Evolutionary conservation across 1,284 basidiomycete species (phyloP).

Genomic region (Melampsora larici-populina): DNA sequence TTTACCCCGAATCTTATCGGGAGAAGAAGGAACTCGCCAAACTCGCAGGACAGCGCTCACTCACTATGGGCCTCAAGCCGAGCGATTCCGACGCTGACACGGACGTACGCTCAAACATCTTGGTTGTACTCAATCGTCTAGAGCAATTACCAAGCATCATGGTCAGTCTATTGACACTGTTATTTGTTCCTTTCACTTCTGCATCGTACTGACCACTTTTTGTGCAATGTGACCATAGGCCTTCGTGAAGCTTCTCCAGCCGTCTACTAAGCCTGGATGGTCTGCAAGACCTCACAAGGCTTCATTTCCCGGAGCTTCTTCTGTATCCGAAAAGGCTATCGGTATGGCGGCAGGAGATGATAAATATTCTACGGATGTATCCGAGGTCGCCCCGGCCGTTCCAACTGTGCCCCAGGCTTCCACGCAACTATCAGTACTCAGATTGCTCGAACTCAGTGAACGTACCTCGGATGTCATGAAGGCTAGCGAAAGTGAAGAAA

Average conservation of each 20-base stretch:
- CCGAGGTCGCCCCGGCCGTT: not conserved
- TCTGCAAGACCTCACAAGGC: not conserved
- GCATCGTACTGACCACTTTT: too few relatives aligned
- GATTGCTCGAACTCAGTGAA: constrained; percentile 81
- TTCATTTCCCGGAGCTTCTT: not conserved
- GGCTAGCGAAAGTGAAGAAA: constrained; percentile 67
- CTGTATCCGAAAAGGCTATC: not conserved
- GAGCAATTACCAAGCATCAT: constrained; percentile 69
- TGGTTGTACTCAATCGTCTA: constrained; percentile 83
- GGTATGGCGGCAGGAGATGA: not conserved
- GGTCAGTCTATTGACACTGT: constrained; percentile 54
- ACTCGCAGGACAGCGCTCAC: not conserved
- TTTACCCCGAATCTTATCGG: constrained; percentile 54
- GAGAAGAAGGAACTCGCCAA: constrained; percentile 53
- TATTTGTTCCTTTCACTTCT: constrained; percentile 8
- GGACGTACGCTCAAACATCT: constrained; percentile 60
- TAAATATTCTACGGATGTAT: not conserved
- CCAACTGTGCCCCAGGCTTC: constrained; percentile 28
- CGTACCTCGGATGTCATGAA: constrained; percentile 81
- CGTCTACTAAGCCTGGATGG: constrained; percentile 4
- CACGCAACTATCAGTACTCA: constrained; percentile 65
- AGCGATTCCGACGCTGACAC: constrained; percentile 41
- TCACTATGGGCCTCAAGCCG: constrained; percentile 23
- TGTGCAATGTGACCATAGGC: constrained; percentile 19
- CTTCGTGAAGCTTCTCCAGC: constrained; percentile 40